Conservation (phyloP, 139 green algal genomes). For the Picocystis salinarum region DNA sequence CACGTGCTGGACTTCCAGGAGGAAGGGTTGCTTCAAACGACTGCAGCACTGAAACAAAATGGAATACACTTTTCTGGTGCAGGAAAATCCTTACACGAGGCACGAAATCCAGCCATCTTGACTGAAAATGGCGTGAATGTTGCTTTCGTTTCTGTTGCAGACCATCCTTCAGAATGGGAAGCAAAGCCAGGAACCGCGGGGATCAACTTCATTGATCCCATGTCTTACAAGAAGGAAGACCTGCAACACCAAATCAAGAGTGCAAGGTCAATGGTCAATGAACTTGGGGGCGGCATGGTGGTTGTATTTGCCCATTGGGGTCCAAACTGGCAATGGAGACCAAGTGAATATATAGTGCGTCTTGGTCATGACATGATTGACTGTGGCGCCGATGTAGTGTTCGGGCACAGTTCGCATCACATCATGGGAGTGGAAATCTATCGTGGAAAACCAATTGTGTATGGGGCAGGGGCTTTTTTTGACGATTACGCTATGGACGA, state of each 20-base stretch:
- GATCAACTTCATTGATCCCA: slow-evolving; percentile 38
- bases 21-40: slow-evolving; percentile 24
- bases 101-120: slow-evolving; percentile 17
- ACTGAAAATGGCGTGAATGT: slow-evolving; percentile 10
- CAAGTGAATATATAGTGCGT: slow-evolving; percentile 7
- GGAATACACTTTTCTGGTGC: slow-evolving; percentile 24
- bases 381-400: slow-evolving; percentile 22
- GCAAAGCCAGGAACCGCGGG: slow-evolving; percentile 12
- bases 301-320: slow-evolving; percentile 43
- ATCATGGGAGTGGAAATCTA: slow-evolving; percentile 29
- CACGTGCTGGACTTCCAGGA: slow-evolving; percentile 32
- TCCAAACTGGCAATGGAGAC: slow-evolving; percentile 36
- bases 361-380: slow-evolving; percentile 20
- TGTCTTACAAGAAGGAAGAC: not conserved
- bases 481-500: slow-evolving; percentile 37
- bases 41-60: slow-evolving; percentile 9
- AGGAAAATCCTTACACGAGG: slow-evolving; percentile 13
- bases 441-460: slow-evolving; percentile 29
- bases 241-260: slow-evolving; percentile 14
- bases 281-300: slow-evolving; percentile 15
- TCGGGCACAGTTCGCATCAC: slow-evolving; percentile 25
- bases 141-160: slow-evolving; percentile 26
- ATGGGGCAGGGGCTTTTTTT: slow-evolving; percentile 35
- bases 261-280: too few relatives aligned
- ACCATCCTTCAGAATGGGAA: slow-evolving; percentile 32